Evolutionary conservation across 768 basidiomycete genomes (phyloP), one percentile per base, ranked within the genome.

Genomic region (Infundibulicybe gibba): DNA sequence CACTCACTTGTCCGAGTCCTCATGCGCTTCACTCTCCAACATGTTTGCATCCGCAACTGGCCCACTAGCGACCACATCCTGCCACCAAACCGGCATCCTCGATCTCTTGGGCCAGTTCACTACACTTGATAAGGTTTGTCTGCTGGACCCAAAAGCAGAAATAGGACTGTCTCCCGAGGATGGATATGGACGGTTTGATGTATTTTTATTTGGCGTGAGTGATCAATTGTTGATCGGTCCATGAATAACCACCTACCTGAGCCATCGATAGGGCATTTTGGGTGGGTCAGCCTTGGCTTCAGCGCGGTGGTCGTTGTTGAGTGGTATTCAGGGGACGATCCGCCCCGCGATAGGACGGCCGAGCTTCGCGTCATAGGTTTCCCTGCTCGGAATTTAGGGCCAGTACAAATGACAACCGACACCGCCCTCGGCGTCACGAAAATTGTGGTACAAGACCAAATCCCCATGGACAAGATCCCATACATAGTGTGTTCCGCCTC

Each of bases 321-420:
- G 8, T 3, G 10, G 30, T 17, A 11, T 21, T 40, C 69, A 85
- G 94, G 95, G 10, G 95, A 97, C 58, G 94, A 99, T 66, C 95
- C 95, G 2, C 95, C 95, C 0, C 77, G 93, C 32, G 95, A 99
- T 62, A 76, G 95, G 44, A 99, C 95, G 2, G 79, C 83, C 1
- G 90, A 95, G 60, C 78, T 99, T 32, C 85, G 95, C 25, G 76
- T 75, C 13, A 68, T 93, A 32, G 94, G 94, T 1, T 99, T 95
- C 62, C 89, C 91, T 1, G 79, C 79, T 5, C 79, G 97, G 30
- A 90, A 89, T 63, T 73, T 99, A 6, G 94, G 93, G 0, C 70
- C 83, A 2, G 73, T 92, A 1, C 97, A 99, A 66, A 99, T 99
- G 97, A 98, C 97, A 30, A 99, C 97, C 0, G 95, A 99, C 66